phyloP scores from a whole-genome alignment of 139 green algal species.

The Gonium pectorale region DNA sequence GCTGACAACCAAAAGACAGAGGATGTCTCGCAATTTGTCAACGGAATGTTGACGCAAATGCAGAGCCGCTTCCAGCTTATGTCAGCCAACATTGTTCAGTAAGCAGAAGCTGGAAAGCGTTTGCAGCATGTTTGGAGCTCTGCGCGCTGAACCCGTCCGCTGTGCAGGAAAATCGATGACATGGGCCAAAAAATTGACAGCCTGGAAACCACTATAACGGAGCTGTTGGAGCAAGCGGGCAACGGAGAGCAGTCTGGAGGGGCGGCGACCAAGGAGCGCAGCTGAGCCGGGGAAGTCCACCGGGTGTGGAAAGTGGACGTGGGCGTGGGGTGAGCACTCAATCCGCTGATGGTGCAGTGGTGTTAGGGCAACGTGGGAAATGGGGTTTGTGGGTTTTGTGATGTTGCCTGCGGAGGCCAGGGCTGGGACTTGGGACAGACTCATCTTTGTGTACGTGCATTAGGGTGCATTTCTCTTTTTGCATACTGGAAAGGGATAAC shows the following conservation, averaged over 20 bases:
- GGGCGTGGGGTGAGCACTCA: no score
- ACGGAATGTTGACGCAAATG: conserved; percentile 64
- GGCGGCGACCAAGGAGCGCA: neutral
- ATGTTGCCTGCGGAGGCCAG: no score
- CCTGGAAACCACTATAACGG: conserved; percentile 70
- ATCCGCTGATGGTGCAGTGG: no score
- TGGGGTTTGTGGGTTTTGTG: no score
- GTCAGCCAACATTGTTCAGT: conserved; percentile 67
- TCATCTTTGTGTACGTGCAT: no score
- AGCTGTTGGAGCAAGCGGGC: conserved; percentile 67
- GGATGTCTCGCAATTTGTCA: conserved; percentile 54
- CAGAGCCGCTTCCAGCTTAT: conserved; percentile 70
- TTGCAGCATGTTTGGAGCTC: neutral
- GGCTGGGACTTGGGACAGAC: no score
- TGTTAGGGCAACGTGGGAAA: no score
- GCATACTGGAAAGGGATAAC: no score
- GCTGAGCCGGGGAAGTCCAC: no score
- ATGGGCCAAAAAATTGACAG: conserved; percentile 75
- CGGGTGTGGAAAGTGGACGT: no score
- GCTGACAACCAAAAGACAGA: conserved; percentile 14
- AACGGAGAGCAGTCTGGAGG: neutral
- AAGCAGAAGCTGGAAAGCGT: neutral
- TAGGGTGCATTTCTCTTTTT: no score
- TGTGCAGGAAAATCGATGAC: conserved; percentile 63
- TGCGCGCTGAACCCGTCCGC: neutral